Evolutionary conservation across 1,284 basidiomycete genomes (phyloP), one percentile per base, ranked within the genome.

Genomic region (Meira nashicola): DNA sequence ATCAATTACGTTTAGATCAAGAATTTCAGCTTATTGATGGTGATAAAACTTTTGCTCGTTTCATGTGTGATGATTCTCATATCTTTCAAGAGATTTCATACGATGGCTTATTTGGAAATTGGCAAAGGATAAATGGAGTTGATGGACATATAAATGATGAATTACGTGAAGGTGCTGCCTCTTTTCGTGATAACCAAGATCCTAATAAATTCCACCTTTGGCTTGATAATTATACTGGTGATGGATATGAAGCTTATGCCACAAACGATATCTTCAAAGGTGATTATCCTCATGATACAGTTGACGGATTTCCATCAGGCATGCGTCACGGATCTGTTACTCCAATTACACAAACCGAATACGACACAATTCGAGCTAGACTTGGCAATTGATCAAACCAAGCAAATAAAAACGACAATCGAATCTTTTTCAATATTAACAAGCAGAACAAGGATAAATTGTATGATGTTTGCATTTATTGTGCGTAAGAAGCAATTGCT

Each of bases 261-360:
- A 59, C 55, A 1, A n/a, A 14, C 14, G 23, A 59, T 39, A 59
- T 59, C 39, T 14, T 38, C 11, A 21, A 21, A 1, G 55, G 55
- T n/a, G 19, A 23, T 10, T 59, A 51, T 38, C 28, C 28, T 10
- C 19, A 55, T n/a, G 15, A 14, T 12, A 1, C 46, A 19, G 54
- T 39, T 21, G 38, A 39, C 28, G 41, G 33, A 33, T 66, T 66
- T 55, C 64, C 64, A 1, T 15, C 39, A 14, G 59, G 59, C 28
- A 57, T 65, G 33, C 62, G 59, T 43, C 65, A 67, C 23, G 65
- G 63, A 37, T 55, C 53, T 38, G 60, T 65, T 57, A 62, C 55
- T 25, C 60, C 63, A n/a, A 48, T 65, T 15, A 67, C 56, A 10
- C 63, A 65, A 56, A n/a, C 49, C 2, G 62, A 67, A 55, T 67